Base-by-base conservation (phyloP, 257 asterid genomes). In the Jasminum sambac region DNA sequence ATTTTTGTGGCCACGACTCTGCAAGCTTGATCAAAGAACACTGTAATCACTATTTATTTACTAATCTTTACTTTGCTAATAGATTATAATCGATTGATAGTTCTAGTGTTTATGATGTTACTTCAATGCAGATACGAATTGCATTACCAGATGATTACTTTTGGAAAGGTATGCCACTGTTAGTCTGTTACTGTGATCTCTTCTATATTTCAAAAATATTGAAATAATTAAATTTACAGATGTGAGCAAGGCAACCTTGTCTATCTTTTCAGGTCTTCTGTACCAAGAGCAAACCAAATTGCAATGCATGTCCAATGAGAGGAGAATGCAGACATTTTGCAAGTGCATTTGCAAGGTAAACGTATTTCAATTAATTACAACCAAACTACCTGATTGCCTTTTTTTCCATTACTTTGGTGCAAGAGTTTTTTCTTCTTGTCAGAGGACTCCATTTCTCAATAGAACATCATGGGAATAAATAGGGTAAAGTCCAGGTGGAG, bases 321-420 rank as follows among this genome's bases (percentile, higher is more conserved):
- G 89, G 85, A 81, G 89, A 84, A 75, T 84, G 89, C 77, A 82
- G 89, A 52, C 89, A 84, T 72, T 84, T 82, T 64, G 89, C 89
- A 9, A 84, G 89, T 66, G 89, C 89, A 48, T 84, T 79, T 76
- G 85, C 89, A 23, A 84, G 89, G 89, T 84, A 39, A 68, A 71
- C 44, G 41, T 19, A 63, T 67, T 62, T 37, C 59, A 25, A 48
- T 23, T 77, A 67, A 52, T 26, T 52, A 64, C 64, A 41, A 24
- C 61, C 8, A 61, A 60, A 63, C 37, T 19, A 38, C 59, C 64
- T 64, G 66, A 48, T 66, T 63, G 67, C 66, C 41, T 34, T 65
- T 26, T 26, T 25, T 64, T 36, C 58, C 24, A 65, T 61, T 21
- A 42, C 63, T 60, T 39, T 71, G 43, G 55, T 41, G 37, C 34